phyloP scores from a whole-genome alignment of 1,284 basidiomycete genomes.

The Tilletia caries region DNA sequence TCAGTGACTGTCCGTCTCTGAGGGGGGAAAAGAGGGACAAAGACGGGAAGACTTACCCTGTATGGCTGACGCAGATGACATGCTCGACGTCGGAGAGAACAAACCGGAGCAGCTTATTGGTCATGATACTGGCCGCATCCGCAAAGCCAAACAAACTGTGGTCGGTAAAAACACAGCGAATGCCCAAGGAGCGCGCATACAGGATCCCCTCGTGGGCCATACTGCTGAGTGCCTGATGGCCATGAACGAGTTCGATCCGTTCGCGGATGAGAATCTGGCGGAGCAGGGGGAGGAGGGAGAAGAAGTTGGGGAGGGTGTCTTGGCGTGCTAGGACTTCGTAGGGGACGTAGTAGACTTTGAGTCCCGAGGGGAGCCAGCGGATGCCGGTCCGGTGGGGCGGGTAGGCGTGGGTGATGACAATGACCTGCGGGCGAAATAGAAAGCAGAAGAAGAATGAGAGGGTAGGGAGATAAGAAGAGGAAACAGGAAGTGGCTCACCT shows the following conservation, averaged over 20 bases:
- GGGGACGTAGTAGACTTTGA: conserved; percentile 95
- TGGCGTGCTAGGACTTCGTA: conserved; percentile 67
- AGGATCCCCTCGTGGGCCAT: conserved; percentile 89
- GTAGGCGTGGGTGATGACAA: conserved; percentile 90
- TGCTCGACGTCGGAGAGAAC: conserved; percentile 85
- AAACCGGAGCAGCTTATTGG: conserved; percentile 87
- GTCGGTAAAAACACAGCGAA: conserved; percentile 90
- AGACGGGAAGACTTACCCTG: conserved; percentile 67
- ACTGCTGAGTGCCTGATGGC: conserved; percentile 83
- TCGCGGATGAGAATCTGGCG: conserved; percentile 85
- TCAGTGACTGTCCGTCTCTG: too few species aligned
- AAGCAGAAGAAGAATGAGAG: too few species aligned
- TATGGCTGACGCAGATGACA: conserved; percentile 95
- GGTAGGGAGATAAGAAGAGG: background rate
- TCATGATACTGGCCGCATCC: conserved; percentile 90
- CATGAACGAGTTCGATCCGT: conserved; percentile 80
- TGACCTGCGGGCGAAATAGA: conserved; percentile 69
- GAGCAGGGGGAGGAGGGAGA: conserved; percentile 84
- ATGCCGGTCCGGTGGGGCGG: conserved; percentile 78
- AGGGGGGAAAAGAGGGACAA: background rate
- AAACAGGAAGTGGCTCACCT: conserved; percentile 58
- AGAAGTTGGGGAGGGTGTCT: conserved; percentile 90
- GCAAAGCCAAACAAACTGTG: conserved; percentile 94
- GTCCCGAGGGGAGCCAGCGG: conserved; percentile 73
- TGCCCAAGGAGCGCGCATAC: conserved; percentile 63